Conservation (phyloP, 1,139 yeast genomes). For the Candida sanyaensis region DNA sequence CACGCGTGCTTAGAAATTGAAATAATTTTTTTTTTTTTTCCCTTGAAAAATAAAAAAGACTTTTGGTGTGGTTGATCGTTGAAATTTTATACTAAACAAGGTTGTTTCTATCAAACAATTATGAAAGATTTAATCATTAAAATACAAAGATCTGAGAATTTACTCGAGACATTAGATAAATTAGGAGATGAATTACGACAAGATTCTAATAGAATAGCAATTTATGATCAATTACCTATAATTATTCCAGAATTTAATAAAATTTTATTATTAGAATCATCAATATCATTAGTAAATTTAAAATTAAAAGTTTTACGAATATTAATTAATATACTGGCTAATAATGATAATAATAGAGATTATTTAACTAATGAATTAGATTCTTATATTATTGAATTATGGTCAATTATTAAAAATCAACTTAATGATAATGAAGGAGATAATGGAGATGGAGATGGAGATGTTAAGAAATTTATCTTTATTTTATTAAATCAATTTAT, state of each 20-base stretch:
- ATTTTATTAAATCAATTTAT: slow-evolving; percentile 38
- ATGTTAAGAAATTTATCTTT: slow-evolving; percentile 10
- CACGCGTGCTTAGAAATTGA: too few species aligned
- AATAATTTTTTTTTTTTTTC: too few species aligned
- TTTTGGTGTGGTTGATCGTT: too few species aligned
- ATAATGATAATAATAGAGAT: slow-evolving; percentile 34
- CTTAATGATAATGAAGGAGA: slow-evolving; percentile 2
- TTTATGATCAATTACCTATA: slow-evolving; percentile 11
- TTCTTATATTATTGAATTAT: slow-evolving; percentile 19
- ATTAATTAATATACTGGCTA: slow-evolving; percentile 39
- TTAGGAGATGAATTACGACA: slow-evolving; percentile 33
- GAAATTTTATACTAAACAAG: too few species aligned
- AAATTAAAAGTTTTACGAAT: slow-evolving; percentile 26
- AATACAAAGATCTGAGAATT: slow-evolving; percentile 1
- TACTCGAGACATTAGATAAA: slow-evolving; percentile 12
- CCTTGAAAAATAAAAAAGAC: too few species aligned
- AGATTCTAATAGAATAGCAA: slow-evolving; percentile 20
- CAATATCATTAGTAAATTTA: neutral
- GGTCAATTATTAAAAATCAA: slow-evolving; percentile 18
- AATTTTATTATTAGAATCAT: slow-evolving; percentile 8
- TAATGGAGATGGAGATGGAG: neutral
- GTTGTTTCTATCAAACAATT: too few species aligned
- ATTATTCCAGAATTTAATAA: slow-evolving; percentile 12
- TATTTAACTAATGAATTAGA: slow-evolving; percentile 17
- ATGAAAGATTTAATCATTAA: slow-evolving; percentile 9